Evolutionary conservation across 805 yeast genomes (phyloP).

Genomic region (Ogataea nakhonphanomensis): DNA sequence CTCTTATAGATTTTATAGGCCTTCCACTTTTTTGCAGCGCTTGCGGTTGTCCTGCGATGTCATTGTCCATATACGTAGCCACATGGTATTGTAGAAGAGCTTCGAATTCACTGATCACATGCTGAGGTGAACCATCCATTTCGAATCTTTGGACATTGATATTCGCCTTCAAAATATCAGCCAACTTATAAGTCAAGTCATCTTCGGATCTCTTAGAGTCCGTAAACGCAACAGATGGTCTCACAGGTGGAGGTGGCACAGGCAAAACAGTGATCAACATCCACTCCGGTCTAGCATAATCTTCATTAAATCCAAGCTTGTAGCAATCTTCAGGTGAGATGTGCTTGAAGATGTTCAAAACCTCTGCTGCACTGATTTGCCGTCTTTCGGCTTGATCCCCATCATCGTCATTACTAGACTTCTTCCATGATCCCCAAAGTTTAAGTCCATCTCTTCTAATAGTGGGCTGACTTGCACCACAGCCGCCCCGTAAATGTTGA

Average conservation of each 20-base stretch:
- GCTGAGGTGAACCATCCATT: conserved; percentile 99
- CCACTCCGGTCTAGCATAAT: conserved; percentile 99
- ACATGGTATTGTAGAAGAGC: conserved; percentile 94
- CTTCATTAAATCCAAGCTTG: conserved; percentile 86
- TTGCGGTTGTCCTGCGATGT: conserved; percentile 99
- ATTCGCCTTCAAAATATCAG: conserved; percentile 95
- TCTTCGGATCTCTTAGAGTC: conserved; percentile 99
- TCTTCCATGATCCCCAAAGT: conserved; percentile 98
- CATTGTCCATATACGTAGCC: conserved; percentile 99
- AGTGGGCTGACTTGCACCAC: conserved; percentile 96
- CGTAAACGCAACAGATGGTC: conserved; percentile 97
- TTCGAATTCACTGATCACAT: conserved; percentile 94
- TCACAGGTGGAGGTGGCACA: conserved; percentile 99
- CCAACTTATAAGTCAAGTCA: conserved; percentile 95
- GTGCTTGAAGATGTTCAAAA: conserved; percentile 86
- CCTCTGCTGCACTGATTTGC: conserved; percentile 82
- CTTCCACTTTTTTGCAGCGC: conserved; percentile 98
- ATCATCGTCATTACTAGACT: conserved; percentile 70
- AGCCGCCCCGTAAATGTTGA: conserved; percentile 73
- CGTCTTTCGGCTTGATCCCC: conserved; percentile 90
- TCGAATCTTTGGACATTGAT: conserved; percentile 96
- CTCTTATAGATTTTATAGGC: conserved; percentile 96
- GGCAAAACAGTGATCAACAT: conserved; percentile 95
- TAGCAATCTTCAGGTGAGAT: conserved; percentile 80
- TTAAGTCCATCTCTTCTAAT: conserved; percentile 94